Percentiles rank a stretch among this genome's conserved stretches.
Conservation (phyloP, 2,329 filamentous ascomycete species). For the Aspergillus novoparasiticus region DNA sequence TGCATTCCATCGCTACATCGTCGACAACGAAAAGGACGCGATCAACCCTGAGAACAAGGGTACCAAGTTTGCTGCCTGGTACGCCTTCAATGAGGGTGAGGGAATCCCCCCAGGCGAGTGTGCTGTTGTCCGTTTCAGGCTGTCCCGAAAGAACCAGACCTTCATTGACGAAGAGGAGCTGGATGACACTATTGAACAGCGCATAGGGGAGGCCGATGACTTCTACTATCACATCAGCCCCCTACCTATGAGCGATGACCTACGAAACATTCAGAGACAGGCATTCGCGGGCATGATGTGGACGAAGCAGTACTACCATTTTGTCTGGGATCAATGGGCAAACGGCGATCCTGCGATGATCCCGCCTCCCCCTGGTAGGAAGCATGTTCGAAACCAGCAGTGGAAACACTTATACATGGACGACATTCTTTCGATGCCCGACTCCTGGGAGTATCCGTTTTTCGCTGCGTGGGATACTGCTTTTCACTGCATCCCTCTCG, state of each 20-base stretch:
- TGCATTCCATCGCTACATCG: conserved; percentile 86
- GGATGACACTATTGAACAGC: conserved; percentile 84
- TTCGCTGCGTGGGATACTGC: conserved; percentile 97
- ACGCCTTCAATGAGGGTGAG: conserved; percentile 83
- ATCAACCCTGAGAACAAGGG: conserved; percentile 79
- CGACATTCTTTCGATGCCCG: conserved; percentile 95
- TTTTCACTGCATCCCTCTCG: conserved; percentile 92
- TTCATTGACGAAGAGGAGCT: conserved; percentile 93
- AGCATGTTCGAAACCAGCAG: conserved; percentile 78
- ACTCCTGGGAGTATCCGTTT: conserved; percentile 98
- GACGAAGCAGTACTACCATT: conserved; percentile 96
- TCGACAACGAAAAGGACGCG: conserved; percentile 75
- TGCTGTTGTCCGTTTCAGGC: conserved; percentile 88
- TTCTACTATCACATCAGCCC: conserved; percentile 95
- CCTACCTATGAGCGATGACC: conserved; percentile 87
- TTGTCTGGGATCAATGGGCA: conserved; percentile 97
- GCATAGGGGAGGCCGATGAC: conserved; percentile 88
- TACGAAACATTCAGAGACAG: conserved; percentile 92
- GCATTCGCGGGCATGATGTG: conserved; percentile 97
- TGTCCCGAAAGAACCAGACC: conserved; percentile 72
- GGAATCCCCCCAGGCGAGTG: conserved; percentile 89
- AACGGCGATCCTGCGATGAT: conserved; percentile 89
- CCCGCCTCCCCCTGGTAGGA: conserved; percentile 78
- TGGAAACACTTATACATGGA: conserved; percentile 97
- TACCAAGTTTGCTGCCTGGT: conserved; percentile 92